Base-by-base conservation (phyloP, 345 rosid species). In the Kernera saxatilis region DNA sequence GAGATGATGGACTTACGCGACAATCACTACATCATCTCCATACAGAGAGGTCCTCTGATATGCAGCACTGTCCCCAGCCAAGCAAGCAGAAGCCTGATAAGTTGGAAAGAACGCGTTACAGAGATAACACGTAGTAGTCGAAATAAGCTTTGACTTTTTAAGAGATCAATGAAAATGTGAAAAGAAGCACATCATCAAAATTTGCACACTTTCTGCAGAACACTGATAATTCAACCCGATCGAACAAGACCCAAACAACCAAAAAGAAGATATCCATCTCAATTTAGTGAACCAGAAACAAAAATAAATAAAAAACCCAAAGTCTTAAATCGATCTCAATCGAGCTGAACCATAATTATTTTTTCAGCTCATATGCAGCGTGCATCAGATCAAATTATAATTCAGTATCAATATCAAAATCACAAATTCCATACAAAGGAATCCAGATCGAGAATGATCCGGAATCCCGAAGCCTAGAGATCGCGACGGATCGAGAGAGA, bases 1-100 rank as follows among this genome's bases (percentile, higher is more conserved):
- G 68, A 69, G 49, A 53, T 0, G 27, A 8, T 0, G 6, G 17
- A 84, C 97, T 82, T 76, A 95, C 99, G 98, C 96, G 1, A 92
- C 99, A 52, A 92, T 85, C 32, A 92, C 99, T 27, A 92, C 91
- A 78, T 95, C 99, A 45, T 94, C 98, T 1, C 96, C 99, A 70
- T 78, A 90, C 3, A 67, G 80, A 55, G 90, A 79, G 11, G 88
- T 79, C 75, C 99, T 84, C 27, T 86, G 97, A 75, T 94, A 89
- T 0, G 93, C 93, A 36, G 99, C 87, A 70, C 96, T 91, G 68
- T 89, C 95, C n/a, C 98, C 99, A 37, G 98, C 97, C 59, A 79
- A 73, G 56, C 99, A 95, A 17, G 84, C 85, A 57, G 96, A 90
- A 62, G 97, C 90, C 99, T 92, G 78, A 9, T 4, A 57, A 56